These are phyloP conservation scores for Pseudisothecium myosuroides DNA, from an alignment of 225 moss, liverwort and hornwort species.

Conservation along the genomic window DNA sequence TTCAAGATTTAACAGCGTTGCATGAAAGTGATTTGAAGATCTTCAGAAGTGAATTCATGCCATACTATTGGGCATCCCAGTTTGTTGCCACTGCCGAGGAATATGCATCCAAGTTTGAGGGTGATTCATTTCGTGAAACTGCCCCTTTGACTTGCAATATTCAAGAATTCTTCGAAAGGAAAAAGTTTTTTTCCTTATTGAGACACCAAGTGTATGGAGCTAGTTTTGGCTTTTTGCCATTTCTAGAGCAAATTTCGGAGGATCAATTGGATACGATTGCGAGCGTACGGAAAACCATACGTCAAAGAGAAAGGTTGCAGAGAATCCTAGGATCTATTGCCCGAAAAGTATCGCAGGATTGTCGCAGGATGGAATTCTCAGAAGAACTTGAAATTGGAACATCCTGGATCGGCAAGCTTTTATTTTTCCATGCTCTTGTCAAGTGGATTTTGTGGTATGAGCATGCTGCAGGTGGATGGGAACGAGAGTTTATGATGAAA, in stretches of 20 bases:
- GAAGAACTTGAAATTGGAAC: neutral
- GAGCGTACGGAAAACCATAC: too few species aligned
- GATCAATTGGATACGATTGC: too few species aligned
- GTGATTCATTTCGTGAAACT: neutral
- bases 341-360: too few species aligned
- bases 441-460: neutral
- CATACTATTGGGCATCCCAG: neutral
- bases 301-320: neutral
- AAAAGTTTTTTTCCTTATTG: neutral
- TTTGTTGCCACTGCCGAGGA: neutral
- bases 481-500: neutral
- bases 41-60: neutral
- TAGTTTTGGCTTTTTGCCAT: neutral
- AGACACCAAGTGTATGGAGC: neutral
- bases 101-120: neutral
- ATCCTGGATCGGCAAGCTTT: neutral
- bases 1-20: too few species aligned
- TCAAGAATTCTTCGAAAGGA: neutral
- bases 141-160: accelerated
- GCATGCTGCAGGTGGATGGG: accelerated
- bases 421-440: neutral
- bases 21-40: neutral
- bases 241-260: too few species aligned
- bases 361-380: too few species aligned
- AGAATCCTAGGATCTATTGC: neutral